Evolutionary conservation across 179 eudicot genomes (phyloP), one percentile per base, ranked within the genome.

Genomic region (Dionaea muscipula): DNA sequence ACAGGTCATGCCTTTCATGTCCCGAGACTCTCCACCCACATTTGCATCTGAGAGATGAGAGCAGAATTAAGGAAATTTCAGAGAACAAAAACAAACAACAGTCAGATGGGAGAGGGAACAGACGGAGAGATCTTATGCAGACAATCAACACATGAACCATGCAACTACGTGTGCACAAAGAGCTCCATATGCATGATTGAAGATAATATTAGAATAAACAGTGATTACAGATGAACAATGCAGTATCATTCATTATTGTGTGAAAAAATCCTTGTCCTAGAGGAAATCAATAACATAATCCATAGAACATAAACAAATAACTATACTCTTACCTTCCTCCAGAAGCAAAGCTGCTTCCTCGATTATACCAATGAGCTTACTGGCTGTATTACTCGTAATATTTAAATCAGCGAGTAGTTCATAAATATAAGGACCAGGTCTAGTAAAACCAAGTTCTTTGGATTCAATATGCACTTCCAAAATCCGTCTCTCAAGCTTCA

Each of bases 401-500:
- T 87, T 91, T 57, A 91, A 73, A 37, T 87, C 95, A 53, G 68
- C 79, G 51, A 91, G 84, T 51, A 87, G 67, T 75, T 87, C 94
- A 69, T 82, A 91, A 41, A 91, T 91, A 68, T 91, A 87, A 51
- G 85, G 84, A 43, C 98, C 98, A 46, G 94, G 94, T 68, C 75
- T 84, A 14, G 95, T 91, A 71, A 86, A 91, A 57, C 98, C 98
- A 51, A 84, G 69, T 52, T 87, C 98, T 68, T 67, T 82, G 62
- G 94, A 81, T 49, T 71, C 84, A 67, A 91, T 84, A 28, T 77
- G 81, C 69, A 91, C 76, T 72, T 91, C 98, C 33, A 87, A 80
- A 67, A 91, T 87, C 72, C 69, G 71, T 78, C 86, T 87, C 78
- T 91, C 94, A 55, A 91, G 95, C 86, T 86, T 91, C 78, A 82